phyloP scores from a whole-genome alignment of 805 yeast species.

The Candida easanensis region DNA sequence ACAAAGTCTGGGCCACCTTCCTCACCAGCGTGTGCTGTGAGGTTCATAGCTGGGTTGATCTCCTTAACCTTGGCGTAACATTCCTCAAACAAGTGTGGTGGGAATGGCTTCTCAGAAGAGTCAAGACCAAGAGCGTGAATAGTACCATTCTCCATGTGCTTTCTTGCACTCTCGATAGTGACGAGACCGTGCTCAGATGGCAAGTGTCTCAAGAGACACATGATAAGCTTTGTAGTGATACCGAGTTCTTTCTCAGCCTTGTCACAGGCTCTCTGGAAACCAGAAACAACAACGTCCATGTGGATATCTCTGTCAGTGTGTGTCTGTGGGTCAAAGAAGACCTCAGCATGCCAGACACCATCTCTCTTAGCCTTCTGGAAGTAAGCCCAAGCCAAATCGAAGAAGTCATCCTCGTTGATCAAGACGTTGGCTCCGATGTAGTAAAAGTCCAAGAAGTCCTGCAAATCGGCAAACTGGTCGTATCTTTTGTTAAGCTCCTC shows the following conservation, averaged over 20 bases:
- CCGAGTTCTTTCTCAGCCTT: slow-evolving; percentile 59
- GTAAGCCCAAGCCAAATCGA: slow-evolving; percentile 73
- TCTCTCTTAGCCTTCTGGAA: slow-evolving; percentile 56
- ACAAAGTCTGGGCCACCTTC: slow-evolving; percentile 80
- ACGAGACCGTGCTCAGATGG: slow-evolving; percentile 57
- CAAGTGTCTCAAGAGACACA: slow-evolving; percentile 79
- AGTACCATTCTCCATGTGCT: slow-evolving; percentile 51
- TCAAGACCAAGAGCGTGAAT: slow-evolving; percentile 81
- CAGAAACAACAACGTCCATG: slow-evolving; percentile 58
- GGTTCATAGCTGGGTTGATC: slow-evolving; percentile 49
- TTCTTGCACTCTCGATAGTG: slow-evolving; percentile 51
- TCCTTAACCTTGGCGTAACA: slow-evolving; percentile 52
- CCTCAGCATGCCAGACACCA: slow-evolving; percentile 69
- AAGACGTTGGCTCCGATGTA: slow-evolving; percentile 82
- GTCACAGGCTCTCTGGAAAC: slow-evolving; percentile 66
- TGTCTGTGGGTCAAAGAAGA: slow-evolving; percentile 83
- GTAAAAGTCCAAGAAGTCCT: slow-evolving; percentile 76
- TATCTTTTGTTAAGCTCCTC: slow-evolving; percentile 60
- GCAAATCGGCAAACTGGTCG: slow-evolving; percentile 59
- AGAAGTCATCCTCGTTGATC: slow-evolving; percentile 66
- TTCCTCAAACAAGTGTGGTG: slow-evolving; percentile 65
- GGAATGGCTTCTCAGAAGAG: slow-evolving; percentile 75
- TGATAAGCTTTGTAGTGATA: slow-evolving; percentile 67
- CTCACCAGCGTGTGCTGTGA: slow-evolving; percentile 90
- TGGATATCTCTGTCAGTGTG: slow-evolving; percentile 66